Conservation (phyloP, 2,329 filamentous ascomycete genomes). For the Venturia aucupariae region DNA sequence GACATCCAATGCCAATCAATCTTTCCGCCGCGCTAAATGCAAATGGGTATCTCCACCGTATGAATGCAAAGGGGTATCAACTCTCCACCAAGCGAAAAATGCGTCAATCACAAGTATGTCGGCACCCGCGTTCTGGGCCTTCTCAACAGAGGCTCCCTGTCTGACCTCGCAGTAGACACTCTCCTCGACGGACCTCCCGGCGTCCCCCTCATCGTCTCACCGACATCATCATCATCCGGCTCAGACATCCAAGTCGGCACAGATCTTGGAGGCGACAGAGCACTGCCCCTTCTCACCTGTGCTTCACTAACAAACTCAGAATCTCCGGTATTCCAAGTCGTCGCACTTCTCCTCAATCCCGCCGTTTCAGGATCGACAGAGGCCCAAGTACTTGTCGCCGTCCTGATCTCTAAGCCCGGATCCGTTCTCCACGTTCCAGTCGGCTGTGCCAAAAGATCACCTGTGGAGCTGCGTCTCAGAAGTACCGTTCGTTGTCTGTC, state of each 20-base stretch:
- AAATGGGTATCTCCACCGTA: not conserved
- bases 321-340: not conserved
- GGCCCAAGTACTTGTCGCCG: not conserved
- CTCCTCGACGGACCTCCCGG: not conserved
- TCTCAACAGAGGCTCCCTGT: not conserved
- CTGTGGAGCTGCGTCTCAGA: not conserved
- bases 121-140: not conserved
- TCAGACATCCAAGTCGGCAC: not conserved
- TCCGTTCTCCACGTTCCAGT: slow-evolving; percentile 3
- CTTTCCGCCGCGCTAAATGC: not conserved
- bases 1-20: not conserved
- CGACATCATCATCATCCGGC: not conserved
- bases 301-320: not conserved
- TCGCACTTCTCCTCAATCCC: not conserved
- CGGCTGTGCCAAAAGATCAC: not conserved
- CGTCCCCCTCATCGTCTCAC: not conserved
- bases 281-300: not conserved
- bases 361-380: too few relatives aligned
- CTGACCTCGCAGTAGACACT: not conserved
- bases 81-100: not conserved
- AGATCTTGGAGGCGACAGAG: not conserved
- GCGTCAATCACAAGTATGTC: not conserved
- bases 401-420: not conserved
- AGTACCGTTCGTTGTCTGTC: slow-evolving; percentile 5
- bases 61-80: not conserved